Base-by-base conservation (phyloP, 139 green algal genomes). In the Gonium pectorale region DNA sequence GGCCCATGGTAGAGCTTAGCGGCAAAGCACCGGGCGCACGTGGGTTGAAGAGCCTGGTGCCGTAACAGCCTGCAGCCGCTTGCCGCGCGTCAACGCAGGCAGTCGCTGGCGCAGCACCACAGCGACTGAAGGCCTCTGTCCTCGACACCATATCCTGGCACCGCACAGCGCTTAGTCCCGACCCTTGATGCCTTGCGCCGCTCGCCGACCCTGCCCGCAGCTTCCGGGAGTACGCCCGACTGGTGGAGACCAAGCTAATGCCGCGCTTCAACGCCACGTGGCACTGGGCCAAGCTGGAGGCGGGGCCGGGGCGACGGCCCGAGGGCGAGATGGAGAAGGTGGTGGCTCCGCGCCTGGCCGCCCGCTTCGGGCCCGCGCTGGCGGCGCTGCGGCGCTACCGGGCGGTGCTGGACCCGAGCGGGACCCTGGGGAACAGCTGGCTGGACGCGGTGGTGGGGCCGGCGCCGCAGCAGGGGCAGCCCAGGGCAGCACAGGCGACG, bases 201-300 rank as follows among this genome's bases (percentile, higher is more conserved):
- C n/a, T n/a, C n/a, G n/a, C n/a, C n/a, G n/a, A n/a, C 0, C 49
- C 49, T 44, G 0, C 33, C 1, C 69, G 43, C 87, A 95, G 92
- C n/a, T 99, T 99, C 91, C 59, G 75, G 26, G 79, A 90, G 38
- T 99, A 99, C 83, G 85, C 73, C 1, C 37, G 63, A 17, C 85
- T 96, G 46, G 90, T 96, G 60, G 90, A 97, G 70, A 88, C 89
- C 5, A 59, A 92, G 67, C 62, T 98, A 6, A 92, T 96, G 86
- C 90, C 95, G 4, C 90, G 92, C 52, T 99, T 97, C 69, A 81
- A 81, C 4, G 96, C 95, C 8, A 78, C 89, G 2, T 94, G 94
- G 93, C 97, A 99, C 91, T 99, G 97, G 97, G 97, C 97, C 35
- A 99, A 99, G 89, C 93, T 99, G 29, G 97, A 99, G 92, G 49